Evolutionary conservation across 352 stramenopile species (phyloP).

Genomic region (Phytophthora ramorum): DNA sequence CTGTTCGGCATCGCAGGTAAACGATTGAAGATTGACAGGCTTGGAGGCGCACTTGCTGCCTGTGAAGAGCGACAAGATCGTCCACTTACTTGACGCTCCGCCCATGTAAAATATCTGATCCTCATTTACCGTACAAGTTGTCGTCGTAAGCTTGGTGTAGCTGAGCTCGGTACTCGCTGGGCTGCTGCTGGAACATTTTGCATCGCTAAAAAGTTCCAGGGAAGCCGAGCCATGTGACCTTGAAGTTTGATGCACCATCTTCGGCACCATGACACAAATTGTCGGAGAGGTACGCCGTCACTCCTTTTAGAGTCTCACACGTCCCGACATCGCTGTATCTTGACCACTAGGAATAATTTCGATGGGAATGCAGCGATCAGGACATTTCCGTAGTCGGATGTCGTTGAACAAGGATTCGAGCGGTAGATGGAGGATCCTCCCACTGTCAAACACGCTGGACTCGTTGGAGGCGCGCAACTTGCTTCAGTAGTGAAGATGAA

Average conservation of each 20-base stretch:
- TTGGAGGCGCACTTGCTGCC: not conserved
- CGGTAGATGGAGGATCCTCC: not conserved
- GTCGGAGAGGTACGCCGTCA: slow-evolving; percentile 1
- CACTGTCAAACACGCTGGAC: not conserved
- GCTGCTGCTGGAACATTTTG: not conserved
- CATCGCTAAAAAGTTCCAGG: not conserved
- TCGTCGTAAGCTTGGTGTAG: slow-evolving; percentile 2
- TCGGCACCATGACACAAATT: slow-evolving; percentile 9
- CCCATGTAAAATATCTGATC: slow-evolving; percentile 6
- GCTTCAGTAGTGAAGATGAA: slow-evolving; percentile 9
- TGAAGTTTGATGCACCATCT: slow-evolving; percentile 8
- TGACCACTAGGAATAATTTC: slow-evolving; percentile 11
- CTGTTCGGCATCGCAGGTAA: not conserved
- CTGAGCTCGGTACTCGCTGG: not conserved
- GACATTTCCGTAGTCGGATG: not conserved
- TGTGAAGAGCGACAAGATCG: slow-evolving; percentile 8
- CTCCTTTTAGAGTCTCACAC: not conserved
- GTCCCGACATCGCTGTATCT: not conserved
- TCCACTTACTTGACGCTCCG: slow-evolving; percentile 8
- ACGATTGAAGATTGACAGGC: not conserved
- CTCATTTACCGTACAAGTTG: not conserved
- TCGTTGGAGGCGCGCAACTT: not conserved
- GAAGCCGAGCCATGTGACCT: not conserved
- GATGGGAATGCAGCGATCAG: slow-evolving; percentile 3
- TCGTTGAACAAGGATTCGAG: not conserved